Conservation (phyloP, 768 basidiomycete genomes). For the Tylopilus sp. region DNA sequence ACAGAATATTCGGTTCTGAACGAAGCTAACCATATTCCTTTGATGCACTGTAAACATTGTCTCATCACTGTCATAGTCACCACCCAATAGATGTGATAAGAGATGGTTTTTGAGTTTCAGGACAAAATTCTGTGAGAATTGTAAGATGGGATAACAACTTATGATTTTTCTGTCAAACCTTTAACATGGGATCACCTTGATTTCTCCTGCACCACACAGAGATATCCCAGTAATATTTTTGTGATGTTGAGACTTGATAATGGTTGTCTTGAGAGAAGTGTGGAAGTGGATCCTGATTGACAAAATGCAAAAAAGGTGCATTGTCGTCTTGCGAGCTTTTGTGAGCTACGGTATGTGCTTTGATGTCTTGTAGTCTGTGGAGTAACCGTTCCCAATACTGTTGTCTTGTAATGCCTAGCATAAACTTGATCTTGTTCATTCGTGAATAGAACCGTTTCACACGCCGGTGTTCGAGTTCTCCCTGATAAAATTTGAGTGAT, state of each 20-base stretch:
- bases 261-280: slow-evolving; percentile 1
- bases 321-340: neutral
- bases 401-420: slow-evolving; percentile 28
- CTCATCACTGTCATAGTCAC: slow-evolving; percentile 24
- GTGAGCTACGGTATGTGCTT: neutral
- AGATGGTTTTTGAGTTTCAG: neutral
- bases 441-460: slow-evolving; percentile 37
- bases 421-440: slow-evolving; percentile 33
- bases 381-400: slow-evolving; percentile 13
- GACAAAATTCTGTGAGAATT: neutral
- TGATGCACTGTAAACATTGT: slow-evolving; percentile 13
- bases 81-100: neutral
- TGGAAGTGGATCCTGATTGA: slow-evolving; percentile 7
- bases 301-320: neutral
- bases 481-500: too few species aligned
- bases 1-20: slow-evolving; percentile 21
- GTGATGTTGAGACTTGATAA: slow-evolving; percentile 20
- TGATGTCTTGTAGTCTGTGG: neutral
- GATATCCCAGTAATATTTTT: slow-evolving; percentile 7
- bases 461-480: slow-evolving; percentile 34
- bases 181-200: fast-evolving
- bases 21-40: slow-evolving; percentile 2
- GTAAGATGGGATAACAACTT: too few species aligned
- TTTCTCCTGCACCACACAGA: neutral
- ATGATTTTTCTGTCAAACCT: neutral